These are phyloP conservation scores for Circinella umbellata DNA, from an alignment of 371 early-diverging fungal species.

Conservation along the genomic window DNA sequence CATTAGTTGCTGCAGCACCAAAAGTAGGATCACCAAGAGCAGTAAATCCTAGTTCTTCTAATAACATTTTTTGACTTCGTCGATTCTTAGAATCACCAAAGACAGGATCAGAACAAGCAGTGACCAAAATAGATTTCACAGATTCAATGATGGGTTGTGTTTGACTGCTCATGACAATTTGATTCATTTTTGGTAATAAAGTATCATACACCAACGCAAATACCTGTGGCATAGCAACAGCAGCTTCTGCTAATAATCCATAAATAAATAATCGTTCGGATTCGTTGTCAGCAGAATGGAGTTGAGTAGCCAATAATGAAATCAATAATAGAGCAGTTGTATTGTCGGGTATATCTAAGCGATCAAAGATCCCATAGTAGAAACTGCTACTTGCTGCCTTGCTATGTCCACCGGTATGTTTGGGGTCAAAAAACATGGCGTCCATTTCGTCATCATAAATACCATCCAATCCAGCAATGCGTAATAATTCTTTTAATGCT, in stretches of 20 bases:
- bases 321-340: slow-evolving; percentile 75
- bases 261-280: slow-evolving; percentile 87
- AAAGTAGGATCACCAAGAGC: slow-evolving; percentile 50
- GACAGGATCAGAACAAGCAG: slow-evolving; percentile 70
- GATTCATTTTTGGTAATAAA: slow-evolving; percentile 79
- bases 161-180: slow-evolving; percentile 71
- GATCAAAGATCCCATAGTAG: slow-evolving; percentile 70
- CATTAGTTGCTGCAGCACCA: slow-evolving; percentile 52
- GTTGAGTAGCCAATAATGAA: slow-evolving; percentile 79
- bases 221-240: slow-evolving; percentile 75
- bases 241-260: slow-evolving; percentile 82
- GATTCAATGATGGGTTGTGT: slow-evolving; percentile 74
- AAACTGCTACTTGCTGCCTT: slow-evolving; percentile 32
- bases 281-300: slow-evolving; percentile 84
- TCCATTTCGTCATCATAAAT: slow-evolving; percentile 46
- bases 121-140: slow-evolving; percentile 79
- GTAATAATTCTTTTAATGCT: slow-evolving; percentile 65
- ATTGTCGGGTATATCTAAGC: slow-evolving; percentile 67
- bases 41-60: slow-evolving; percentile 62
- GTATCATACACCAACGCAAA: slow-evolving; percentile 79
- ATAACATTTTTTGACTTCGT: slow-evolving; percentile 50
- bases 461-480: slow-evolving; percentile 60
- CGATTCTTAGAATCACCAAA: slow-evolving; percentile 52
- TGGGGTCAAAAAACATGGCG: slow-evolving; percentile 14
- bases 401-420: background rate